Percentiles rank a stretch among this genome's conserved stretches.
These are phyloP conservation scores for Rhizopogon vesiculosus DNA, from an alignment of 768 basidiomycete genomes.

Conservation along the genomic window DNA sequence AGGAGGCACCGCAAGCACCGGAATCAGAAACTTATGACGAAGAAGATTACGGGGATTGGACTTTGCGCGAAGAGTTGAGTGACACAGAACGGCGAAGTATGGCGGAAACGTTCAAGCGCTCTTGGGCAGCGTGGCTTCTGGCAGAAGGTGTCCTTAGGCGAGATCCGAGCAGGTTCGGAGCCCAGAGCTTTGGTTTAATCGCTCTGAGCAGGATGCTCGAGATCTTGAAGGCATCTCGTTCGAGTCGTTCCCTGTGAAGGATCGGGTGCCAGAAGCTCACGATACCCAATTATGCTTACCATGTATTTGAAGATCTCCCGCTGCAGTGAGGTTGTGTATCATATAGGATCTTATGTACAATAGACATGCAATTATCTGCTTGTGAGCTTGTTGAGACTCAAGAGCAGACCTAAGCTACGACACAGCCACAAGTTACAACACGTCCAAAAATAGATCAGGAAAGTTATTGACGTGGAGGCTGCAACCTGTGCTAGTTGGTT, in stretches of 20 bases:
- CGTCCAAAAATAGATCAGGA: slow-evolving; percentile 6
- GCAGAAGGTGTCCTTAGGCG: slow-evolving; percentile 25
- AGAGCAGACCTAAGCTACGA: slow-evolving; percentile 22
- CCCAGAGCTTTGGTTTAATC: slow-evolving; percentile 42
- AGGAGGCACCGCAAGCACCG: slow-evolving; percentile 9
- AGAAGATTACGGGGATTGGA: slow-evolving; percentile 22
- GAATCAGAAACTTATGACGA: too few species aligned
- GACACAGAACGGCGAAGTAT: slow-evolving; percentile 19
- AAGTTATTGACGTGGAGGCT: slow-evolving; percentile 17
- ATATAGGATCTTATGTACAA: too few species aligned
- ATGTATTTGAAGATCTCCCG: too few species aligned
- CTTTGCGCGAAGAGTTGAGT: not conserved
- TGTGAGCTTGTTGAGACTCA: too few species aligned
- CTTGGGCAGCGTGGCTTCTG: slow-evolving; percentile 41
- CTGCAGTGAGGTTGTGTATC: too few species aligned
- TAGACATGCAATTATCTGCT: too few species aligned
- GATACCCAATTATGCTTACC: too few species aligned
- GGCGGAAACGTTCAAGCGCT: slow-evolving; percentile 30
- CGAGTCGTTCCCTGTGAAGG: not conserved
- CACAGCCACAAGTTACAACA: slow-evolving; percentile 18
- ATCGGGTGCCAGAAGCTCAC: not conserved
- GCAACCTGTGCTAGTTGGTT: not conserved
- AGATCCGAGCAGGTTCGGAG: slow-evolving; percentile 29
- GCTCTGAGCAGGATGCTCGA: slow-evolving; percentile 40
- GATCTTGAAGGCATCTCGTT: slow-evolving; percentile 24